Evolutionary conservation across 2,329 filamentous ascomycete genomes (phyloP), one percentile per base, ranked within the genome.

Genomic region (Fusarium pseudoanthophilum): DNA sequence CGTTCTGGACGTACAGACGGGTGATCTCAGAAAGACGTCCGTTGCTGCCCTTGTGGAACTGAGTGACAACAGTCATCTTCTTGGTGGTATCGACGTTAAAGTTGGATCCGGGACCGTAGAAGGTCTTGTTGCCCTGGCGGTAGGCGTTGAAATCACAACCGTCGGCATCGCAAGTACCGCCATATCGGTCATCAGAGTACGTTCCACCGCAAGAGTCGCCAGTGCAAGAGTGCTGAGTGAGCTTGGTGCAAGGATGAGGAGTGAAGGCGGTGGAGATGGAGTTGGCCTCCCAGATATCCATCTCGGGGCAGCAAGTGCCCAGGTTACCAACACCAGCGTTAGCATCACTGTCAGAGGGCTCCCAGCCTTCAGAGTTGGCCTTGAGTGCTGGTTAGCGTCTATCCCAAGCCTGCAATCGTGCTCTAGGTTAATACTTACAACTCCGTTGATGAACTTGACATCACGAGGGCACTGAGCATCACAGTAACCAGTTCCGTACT

Each of bases 81-180:
- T 85, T 83, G 71, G 80, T 86, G 61, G 90, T 91, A 79, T 92
- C 87, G 74, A 93, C 83, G 57, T 83, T 90, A 79, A 84, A 84
- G 71, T 85, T 85, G 1, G 86, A 82, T 57, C 82, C 82, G n/a
- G 73, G 77, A 59, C 91, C 91, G 83, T 89, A 92, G 85, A 92
- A 93, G 80, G 82, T 83, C 67, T 84, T 84, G 82, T 90, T 86
- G 70, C 91, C 91, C 85, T 89, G 85, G 79, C 91, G 90, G 87
- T 88, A 93, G 43, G 86, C 79, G 87, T 92, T 92, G 87, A 91
- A 92, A 80, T 92, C 91, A 77, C 91, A 93, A 45, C 91, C 91
- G 77, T 92, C 90, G 70, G 90, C 89, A 79, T 93, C 91, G 80
- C 91, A 93, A 65, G 87, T 82, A 60, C 91, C 90, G 32, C 78